Evolutionary conservation across 2,329 filamentous ascomycete species (phyloP).

Genomic region (Trichoderma sp.): DNA sequence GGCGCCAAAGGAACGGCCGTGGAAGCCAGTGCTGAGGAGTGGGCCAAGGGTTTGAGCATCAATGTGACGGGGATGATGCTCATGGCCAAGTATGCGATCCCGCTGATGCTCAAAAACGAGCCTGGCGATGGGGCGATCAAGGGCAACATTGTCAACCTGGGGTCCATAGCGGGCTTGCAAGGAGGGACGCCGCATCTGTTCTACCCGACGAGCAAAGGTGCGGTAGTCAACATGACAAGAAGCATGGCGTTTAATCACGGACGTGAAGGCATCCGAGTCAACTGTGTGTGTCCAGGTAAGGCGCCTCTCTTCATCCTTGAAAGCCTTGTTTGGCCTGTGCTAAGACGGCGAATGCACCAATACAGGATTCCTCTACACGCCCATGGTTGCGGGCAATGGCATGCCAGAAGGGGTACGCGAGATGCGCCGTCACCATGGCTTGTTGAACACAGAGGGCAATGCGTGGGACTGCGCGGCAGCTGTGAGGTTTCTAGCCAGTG

Average conservation of each 20-base stretch:
- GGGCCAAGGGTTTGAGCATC: slow-evolving; percentile 54
- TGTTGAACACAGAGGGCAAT: slow-evolving; percentile 42
- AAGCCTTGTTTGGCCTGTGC: neutral
- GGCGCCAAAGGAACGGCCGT: slow-evolving; percentile 58
- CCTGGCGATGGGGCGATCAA: slow-evolving; percentile 35
- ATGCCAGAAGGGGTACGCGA: slow-evolving; percentile 40
- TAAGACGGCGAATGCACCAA: neutral
- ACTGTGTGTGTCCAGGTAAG: slow-evolving; percentile 46
- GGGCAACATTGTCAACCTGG: slow-evolving; percentile 60
- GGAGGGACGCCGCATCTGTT: slow-evolving; percentile 45
- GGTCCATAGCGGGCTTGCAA: slow-evolving; percentile 55
- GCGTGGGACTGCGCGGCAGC: slow-evolving; percentile 43
- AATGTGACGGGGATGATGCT: slow-evolving; percentile 65
- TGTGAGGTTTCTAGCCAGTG: slow-evolving; percentile 39
- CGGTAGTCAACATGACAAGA: slow-evolving; percentile 49
- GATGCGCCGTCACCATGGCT: slow-evolving; percentile 36
- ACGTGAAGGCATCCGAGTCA: slow-evolving; percentile 44
- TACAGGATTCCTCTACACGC: slow-evolving; percentile 44
- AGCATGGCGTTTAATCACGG: slow-evolving; percentile 52
- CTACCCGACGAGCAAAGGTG: slow-evolving; percentile 48
- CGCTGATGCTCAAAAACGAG: slow-evolving; percentile 55
- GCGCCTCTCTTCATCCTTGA: neutral
- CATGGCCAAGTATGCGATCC: slow-evolving; percentile 60
- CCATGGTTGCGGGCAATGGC: slow-evolving; percentile 42
- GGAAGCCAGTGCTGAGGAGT: slow-evolving; percentile 57